Percentiles rank a stretch among this genome's conserved stretches.
Evolutionary conservation across 2,329 filamentous ascomycete genomes (phyloP).

Genomic region (Talaromyces piceae): DNA sequence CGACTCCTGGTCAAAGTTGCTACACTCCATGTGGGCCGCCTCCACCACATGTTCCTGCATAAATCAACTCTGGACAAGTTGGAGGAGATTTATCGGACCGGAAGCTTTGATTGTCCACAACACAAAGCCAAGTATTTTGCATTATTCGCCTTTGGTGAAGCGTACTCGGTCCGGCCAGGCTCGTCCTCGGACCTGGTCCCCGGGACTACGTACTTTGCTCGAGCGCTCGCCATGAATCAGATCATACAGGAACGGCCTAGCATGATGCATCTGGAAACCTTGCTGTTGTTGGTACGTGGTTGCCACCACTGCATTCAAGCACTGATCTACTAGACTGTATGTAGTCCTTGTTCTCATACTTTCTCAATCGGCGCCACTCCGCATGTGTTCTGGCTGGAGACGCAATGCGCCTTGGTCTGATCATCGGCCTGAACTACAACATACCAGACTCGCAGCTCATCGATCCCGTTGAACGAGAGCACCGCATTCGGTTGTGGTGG

Average conservation of each 20-base stretch:
- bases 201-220: constrained; percentile 39
- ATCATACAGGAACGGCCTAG: constrained; percentile 39
- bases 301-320: background rate
- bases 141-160: constrained; percentile 40
- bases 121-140: constrained; percentile 41
- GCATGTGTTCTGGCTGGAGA: constrained; percentile 29
- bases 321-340: background rate
- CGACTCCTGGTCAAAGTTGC: constrained; percentile 31
- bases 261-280: constrained; percentile 38
- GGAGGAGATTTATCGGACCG: constrained; percentile 31
- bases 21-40: constrained; percentile 27
- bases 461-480: constrained; percentile 32
- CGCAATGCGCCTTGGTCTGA: constrained; percentile 36
- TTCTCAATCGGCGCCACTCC: constrained; percentile 29
- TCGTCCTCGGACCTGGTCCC: constrained; percentile 32
- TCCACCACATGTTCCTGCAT: constrained; percentile 32
- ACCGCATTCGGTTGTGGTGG: constrained; percentile 33
- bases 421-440: constrained; percentile 38
- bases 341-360: constrained; percentile 30
- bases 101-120: constrained; percentile 23
- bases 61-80: constrained; percentile 32
- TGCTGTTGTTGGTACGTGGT: constrained; percentile 30
- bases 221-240: constrained; percentile 34
- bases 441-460: constrained; percentile 31
- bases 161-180: constrained; percentile 36